Base-by-base conservation (phyloP, 164 flowering plant genomes). In the Liquidambar formosana region DNA sequence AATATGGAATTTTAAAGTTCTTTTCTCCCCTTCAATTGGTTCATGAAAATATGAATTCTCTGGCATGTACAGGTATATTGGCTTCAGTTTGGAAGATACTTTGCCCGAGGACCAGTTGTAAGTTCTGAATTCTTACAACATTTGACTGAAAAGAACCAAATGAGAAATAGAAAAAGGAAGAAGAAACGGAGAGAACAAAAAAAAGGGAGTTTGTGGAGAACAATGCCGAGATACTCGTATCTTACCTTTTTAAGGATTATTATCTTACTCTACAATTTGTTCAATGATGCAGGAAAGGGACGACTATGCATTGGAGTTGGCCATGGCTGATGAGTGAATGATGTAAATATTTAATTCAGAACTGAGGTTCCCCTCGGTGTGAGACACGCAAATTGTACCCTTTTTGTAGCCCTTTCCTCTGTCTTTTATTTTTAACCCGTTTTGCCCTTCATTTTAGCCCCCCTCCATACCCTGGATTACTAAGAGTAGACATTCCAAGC, bases 81-180 rank as follows among this genome's bases (percentile, higher is more conserved):
- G 98, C 97, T 94, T 73, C 98, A 94, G 71, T 94, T 94, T 77
- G 98, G 98, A 71, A 85, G 98, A 87, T 92, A 92, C 82, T 94
- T 94, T 80, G 98, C 96, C 3, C 86, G 90, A 64, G 97, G 98
- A 53, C 96, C 97, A 27, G 73, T 94, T 72, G 98, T 92, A 87
- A 88, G 96, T 77, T 27, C 65, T 38, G 18, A 52, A 16, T 56
- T 60, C 47, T 56, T 18, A 57, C 53, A 56, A 27, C 51, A 43
- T 47, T 16, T 21, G 19, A 10, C 12, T 8, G 28, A 1, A 43
- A 23, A 22, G 26, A 26, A 41, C 12, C 45, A 44, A 61, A 23
- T 8, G 65, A 49, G 33, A 47, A 28, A 22, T 1, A 23, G 58
- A 43, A 53, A 12, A 10, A 41, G 41, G 6, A 6, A 33, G 41